Percentiles rank a stretch among this genome's conserved stretches.
These are phyloP conservation scores for Acacia concinna DNA, from an alignment of 331 rosid genomes.

Conservation along the genomic window DNA sequence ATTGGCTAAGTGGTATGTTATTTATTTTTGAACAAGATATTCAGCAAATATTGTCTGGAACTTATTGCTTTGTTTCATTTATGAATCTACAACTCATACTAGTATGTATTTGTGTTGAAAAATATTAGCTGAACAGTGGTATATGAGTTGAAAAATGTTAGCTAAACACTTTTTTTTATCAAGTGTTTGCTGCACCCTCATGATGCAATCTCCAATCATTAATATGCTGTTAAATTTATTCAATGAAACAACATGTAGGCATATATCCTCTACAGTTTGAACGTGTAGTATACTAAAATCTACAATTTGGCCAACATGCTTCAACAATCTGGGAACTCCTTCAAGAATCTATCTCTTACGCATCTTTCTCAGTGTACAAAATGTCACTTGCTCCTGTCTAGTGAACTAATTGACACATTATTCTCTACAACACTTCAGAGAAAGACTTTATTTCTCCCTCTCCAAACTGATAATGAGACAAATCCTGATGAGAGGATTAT, in stretches of 20 bases:
- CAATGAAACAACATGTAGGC: background rate
- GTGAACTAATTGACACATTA: background rate
- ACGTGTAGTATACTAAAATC: background rate
- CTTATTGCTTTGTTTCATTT: conserved; percentile 16
- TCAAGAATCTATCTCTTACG: background rate
- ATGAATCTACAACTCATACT: conserved; percentile 21
- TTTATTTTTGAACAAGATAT: conserved; percentile 1
- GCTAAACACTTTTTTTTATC: background rate
- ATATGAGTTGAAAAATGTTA: conserved; percentile 1
- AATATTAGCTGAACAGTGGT: background rate
- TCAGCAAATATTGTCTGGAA: conserved; percentile 1
- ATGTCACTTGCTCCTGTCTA: background rate
- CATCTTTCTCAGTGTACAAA: background rate
- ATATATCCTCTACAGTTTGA: background rate
- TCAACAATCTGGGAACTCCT: background rate
- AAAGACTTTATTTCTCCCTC: background rate
- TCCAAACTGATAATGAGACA: background rate
- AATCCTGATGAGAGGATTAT: background rate
- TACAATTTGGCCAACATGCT: background rate
- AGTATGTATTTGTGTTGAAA: background rate
- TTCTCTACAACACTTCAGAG: background rate
- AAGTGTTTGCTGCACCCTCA: background rate
- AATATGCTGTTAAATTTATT: background rate
- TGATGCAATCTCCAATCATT: background rate
- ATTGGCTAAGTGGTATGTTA: conserved; percentile 73